phyloP scores from a whole-genome alignment of 345 rosid genomes.

The Lagerstroemia speciosa region DNA sequence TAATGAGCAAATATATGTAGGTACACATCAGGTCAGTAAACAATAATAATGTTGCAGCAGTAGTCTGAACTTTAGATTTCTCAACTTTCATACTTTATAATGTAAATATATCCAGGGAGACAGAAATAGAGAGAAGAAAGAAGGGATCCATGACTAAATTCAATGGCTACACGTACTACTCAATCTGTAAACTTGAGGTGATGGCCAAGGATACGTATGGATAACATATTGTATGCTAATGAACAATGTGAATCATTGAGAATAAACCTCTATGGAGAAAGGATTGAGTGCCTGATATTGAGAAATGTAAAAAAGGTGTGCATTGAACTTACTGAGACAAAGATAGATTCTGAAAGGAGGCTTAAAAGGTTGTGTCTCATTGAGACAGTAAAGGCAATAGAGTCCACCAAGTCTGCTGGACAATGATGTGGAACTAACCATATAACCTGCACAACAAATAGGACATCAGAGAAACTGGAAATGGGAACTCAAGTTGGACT shows the following conservation, averaged over 20 bases:
- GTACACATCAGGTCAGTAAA: neutral
- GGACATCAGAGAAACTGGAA: neutral
- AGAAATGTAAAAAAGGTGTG: slow-evolving; percentile 1
- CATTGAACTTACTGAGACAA: slow-evolving; percentile 49
- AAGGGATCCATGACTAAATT: neutral
- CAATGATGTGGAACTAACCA: slow-evolving; percentile 42
- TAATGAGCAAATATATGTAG: neutral
- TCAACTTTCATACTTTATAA: too few species aligned
- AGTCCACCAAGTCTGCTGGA: slow-evolving; percentile 68
- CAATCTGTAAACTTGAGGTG: neutral
- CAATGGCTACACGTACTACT: neutral
- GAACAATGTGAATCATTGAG: neutral
- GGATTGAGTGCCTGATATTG: neutral
- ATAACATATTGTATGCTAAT: too few species aligned
- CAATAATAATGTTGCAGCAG: too few species aligned
- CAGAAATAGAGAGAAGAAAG: neutral
- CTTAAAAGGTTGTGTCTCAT: slow-evolving; percentile 77
- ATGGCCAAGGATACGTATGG: neutral
- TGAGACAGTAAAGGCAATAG: slow-evolving; percentile 83
- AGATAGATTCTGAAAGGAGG: slow-evolving; percentile 65
- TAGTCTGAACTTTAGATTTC: too few species aligned
- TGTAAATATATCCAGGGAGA: too few species aligned
- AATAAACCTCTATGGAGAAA: neutral
- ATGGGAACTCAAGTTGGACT: neutral
- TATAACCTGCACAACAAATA: slow-evolving; percentile 45